These are phyloP conservation scores for Vitis rotundifolia DNA, from an alignment of 164 flowering plant genomes.

Conservation along the genomic window DNA sequence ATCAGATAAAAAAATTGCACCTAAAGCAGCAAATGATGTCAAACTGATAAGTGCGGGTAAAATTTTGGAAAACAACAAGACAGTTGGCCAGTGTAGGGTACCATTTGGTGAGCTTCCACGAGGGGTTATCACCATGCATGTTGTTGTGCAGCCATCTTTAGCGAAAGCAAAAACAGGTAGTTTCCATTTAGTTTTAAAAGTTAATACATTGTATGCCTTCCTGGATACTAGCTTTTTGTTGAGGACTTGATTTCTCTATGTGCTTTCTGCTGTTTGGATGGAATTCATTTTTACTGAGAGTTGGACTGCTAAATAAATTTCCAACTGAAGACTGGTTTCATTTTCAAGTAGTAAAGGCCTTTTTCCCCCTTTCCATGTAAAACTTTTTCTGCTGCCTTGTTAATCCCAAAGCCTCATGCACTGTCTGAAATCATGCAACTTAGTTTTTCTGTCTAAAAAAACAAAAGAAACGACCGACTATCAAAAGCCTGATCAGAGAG, in stretches of 20 bases:
- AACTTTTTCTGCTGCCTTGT: too few species aligned
- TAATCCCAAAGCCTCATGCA: too few species aligned
- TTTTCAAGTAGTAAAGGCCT: too few species aligned
- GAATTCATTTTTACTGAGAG: neutral
- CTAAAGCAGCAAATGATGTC: constrained; percentile 36
- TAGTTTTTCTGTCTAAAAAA: too few species aligned
- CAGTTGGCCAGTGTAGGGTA: constrained; percentile 41
- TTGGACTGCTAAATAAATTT: too few species aligned
- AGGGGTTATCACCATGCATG: constrained; percentile 41
- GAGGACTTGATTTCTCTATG: neutral
- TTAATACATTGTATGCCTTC: too few species aligned
- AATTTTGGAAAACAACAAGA: constrained; percentile 41
- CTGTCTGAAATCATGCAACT: too few species aligned
- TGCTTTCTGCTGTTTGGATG: neutral
- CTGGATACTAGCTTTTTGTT: too few species aligned
- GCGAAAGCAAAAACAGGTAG: constrained; percentile 39
- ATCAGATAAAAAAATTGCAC: constrained; percentile 31
- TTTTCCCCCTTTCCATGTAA: too few species aligned
- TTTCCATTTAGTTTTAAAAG: neutral
- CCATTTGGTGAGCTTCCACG: constrained; percentile 38
- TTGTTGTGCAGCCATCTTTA: constrained; percentile 41
- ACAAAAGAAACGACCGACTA: too few species aligned
- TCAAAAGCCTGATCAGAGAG: too few species aligned
- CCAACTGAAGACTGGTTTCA: too few species aligned
- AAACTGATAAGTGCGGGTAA: constrained; percentile 42